Percentiles rank a stretch among this genome's conserved stretches.
Evolutionary conservation across 495 filamentous ascomycete genomes (phyloP).

Genomic region (Penicillium lividum): DNA sequence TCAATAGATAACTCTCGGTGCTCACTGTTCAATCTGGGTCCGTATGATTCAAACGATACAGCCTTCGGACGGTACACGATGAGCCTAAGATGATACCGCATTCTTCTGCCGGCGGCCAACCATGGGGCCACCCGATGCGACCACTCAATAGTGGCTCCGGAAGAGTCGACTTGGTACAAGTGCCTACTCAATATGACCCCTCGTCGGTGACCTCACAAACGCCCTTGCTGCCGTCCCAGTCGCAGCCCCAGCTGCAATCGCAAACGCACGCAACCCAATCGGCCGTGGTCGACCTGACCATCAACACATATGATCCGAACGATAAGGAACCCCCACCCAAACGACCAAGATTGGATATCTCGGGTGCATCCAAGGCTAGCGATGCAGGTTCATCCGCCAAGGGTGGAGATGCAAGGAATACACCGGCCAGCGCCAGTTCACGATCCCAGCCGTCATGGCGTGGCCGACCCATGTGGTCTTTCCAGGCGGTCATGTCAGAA

Average conservation of each 20-base stretch:
- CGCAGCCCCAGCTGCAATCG: background rate
- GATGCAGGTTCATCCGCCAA: conserved; percentile 28
- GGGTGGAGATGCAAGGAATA: conserved; percentile 35
- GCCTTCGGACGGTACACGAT: conserved; percentile 37
- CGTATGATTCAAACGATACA: conserved; percentile 17
- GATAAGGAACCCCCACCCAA: conserved; percentile 44
- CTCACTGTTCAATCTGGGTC: background rate
- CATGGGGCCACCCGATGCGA: conserved; percentile 43
- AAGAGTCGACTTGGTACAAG: conserved; percentile 32
- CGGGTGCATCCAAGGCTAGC: conserved; percentile 21
- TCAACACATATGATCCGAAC: conserved; percentile 31
- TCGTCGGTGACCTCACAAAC: conserved; percentile 30
- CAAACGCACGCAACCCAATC: conserved; percentile 28
- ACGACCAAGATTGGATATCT: conserved; percentile 40
- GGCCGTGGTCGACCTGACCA: conserved; percentile 42
- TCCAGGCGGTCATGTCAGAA: conserved; percentile 46
- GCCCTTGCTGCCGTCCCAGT: conserved; percentile 4
- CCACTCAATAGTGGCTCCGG: conserved; percentile 39
- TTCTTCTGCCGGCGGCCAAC: conserved; percentile 48
- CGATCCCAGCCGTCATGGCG: conserved; percentile 41
- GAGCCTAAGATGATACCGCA: conserved; percentile 51
- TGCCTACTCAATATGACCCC: conserved; percentile 29
- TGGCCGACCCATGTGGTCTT: conserved; percentile 47
- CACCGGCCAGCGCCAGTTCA: conserved; percentile 29
- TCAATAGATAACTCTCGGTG: background rate